Conservation (phyloP, 1,139 yeast genomes). For the Sugiyamaella neomexicana region DNA sequence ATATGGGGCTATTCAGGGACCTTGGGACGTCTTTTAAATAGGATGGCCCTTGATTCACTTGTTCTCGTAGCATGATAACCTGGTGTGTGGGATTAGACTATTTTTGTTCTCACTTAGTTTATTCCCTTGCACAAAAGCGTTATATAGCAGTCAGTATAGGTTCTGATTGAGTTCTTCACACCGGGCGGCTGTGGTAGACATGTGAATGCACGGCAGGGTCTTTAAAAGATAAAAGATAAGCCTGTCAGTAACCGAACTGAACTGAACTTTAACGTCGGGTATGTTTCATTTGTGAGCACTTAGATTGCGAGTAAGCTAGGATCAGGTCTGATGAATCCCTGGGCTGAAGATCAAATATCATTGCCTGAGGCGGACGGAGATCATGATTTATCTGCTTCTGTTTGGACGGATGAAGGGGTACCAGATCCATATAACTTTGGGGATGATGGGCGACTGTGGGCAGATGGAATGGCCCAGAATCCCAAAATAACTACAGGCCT, state of each 20-base stretch:
- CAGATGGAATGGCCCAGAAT: no score
- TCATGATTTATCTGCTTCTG: slow-evolving; percentile 6
- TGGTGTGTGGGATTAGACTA: no score
- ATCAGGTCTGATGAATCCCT: slow-evolving; percentile 9
- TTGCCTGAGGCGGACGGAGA: background rate
- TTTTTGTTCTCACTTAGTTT: no score
- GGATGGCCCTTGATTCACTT: no score
- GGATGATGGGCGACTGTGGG: background rate
- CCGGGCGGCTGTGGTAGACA: no score
- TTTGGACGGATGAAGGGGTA: slow-evolving; percentile 3
- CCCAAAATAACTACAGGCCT: background rate
- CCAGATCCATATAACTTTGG: slow-evolving; percentile 2
- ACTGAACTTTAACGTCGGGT: background rate
- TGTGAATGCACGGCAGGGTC: no score
- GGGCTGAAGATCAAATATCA: slow-evolving; percentile 6
- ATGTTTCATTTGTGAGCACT: background rate
- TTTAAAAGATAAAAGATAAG: background rate
- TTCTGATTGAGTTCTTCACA: no score
- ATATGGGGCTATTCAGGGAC: no score
- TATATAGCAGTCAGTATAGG: no score
- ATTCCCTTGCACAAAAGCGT: no score
- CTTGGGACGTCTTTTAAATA: no score
- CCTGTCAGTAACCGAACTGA: background rate
- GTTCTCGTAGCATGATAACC: no score
- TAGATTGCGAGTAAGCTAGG: background rate